These are phyloP conservation scores for Pestalotiopsis sp. DNA, from an alignment of 2,329 filamentous ascomycete genomes.

Conservation along the genomic window DNA sequence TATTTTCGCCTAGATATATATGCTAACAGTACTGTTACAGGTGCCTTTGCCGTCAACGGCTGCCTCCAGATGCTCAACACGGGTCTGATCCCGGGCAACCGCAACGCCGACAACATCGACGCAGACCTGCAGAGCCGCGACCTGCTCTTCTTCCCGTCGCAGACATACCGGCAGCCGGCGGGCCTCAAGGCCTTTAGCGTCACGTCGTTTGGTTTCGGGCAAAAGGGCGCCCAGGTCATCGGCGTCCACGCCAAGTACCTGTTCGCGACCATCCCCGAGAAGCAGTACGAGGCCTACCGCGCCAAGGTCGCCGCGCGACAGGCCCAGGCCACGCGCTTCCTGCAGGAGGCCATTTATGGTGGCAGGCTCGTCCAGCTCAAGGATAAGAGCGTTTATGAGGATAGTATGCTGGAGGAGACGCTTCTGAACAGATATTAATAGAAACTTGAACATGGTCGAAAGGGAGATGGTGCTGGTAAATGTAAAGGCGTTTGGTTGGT, in stretches of 20 bases:
- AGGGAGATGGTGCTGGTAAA: neutral
- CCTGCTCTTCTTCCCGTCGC: conserved; percentile 10
- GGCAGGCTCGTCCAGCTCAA: conserved; percentile 12
- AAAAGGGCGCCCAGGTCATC: conserved; percentile 43
- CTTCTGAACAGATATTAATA: neutral
- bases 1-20: neutral
- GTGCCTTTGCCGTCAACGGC: conserved; percentile 99
- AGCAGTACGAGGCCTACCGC: conserved; percentile 21
- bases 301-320: conserved; percentile 5
- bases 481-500: neutral
- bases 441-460: neutral
- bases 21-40: conserved; percentile 34
- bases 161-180: neutral
- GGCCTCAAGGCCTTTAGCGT: conserved; percentile 37
- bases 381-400: conserved; percentile 12
- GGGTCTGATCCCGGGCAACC: conserved; percentile 93
- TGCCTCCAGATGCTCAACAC: conserved; percentile 93
- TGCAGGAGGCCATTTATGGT: conserved; percentile 11
- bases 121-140: conserved; percentile 12
- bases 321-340: neutral
- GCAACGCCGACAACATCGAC: conserved; percentile 91
- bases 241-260: conserved; percentile 38
- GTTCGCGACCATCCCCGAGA: conserved; percentile 29
- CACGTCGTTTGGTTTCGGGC: conserved; percentile 47
- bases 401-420: neutral